Evolutionary conservation across 2,329 filamentous ascomycete species (phyloP), one percentile per base, ranked within the genome.

Genomic region (Parastagonospora avenae): DNA sequence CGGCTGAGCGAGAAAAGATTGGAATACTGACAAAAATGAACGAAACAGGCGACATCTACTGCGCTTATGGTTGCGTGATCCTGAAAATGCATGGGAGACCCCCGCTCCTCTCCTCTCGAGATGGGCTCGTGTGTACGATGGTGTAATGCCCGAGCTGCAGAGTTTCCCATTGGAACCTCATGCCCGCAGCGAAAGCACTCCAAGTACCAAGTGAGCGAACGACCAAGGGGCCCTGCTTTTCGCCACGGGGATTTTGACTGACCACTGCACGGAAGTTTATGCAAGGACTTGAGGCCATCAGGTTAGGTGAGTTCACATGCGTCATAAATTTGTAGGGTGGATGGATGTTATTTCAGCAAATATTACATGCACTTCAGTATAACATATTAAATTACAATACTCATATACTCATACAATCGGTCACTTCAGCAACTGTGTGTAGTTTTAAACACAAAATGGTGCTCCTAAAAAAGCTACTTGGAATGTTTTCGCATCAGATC

Each of bases 61-160:
- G 2, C 64, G 78, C 7, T 63, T 81, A 12, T 82, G 78, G 78
- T 61, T 80, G 46, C 68, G 77, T 10, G 77, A 81, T 50, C 72
- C 74, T 2, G 77, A 80, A 48, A 62, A 75, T 57, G 74, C 73
- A 2, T 81, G 79, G 79, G 54, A 71, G 9, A 79, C 72, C 1
- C 79, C 78, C 0, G 60, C 60, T 12, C 59, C 60, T 5, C 57
- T 80, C 28, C 52, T 66, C 41, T 68, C 66, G 4, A 72, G 79
- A 8, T 87, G 83, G 81, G 74, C 78, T 15, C 72, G 77, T 4
- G 70, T 87, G 0, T 87, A 84, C 56, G 73, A 77, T 1, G 79
- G 75, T 3, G 77, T 85, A 2, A 78, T 71, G 2, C 71, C 78
- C 0, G 81, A 84, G 54, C 78, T 75, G 9, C 75, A 81, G 31